Evolutionary conservation across 1,139 yeast genomes (phyloP).

Genomic region (Candida sanyaensis): DNA sequence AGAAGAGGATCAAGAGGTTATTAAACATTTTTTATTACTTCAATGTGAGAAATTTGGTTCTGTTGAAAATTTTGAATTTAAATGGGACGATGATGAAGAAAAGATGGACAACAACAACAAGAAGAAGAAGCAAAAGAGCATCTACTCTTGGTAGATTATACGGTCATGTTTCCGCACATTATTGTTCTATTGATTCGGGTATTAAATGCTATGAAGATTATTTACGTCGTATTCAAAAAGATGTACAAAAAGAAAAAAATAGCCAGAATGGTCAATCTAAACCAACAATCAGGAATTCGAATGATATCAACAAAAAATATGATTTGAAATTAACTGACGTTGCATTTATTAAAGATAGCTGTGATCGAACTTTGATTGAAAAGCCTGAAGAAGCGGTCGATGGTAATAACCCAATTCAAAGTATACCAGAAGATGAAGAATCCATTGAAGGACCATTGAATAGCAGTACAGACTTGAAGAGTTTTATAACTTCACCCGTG

Average conservation of each 20-base stretch:
- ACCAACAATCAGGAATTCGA: constrained; percentile 3
- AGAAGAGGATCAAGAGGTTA: constrained; percentile 4
- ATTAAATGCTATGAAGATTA: constrained; percentile 39
- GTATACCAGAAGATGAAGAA: constrained; percentile 11
- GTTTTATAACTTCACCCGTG: constrained; percentile 11
- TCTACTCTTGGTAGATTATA: constrained; percentile 9
- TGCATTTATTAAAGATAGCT: constrained; percentile 37
- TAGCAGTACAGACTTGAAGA: constrained; percentile 13
- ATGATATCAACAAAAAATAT: constrained; percentile 11
- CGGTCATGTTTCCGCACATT: constrained; percentile 30
- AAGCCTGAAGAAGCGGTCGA: not conserved
- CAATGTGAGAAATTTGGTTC: constrained; percentile 38
- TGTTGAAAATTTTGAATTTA: constrained; percentile 30
- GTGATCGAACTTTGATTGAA: constrained; percentile 29
- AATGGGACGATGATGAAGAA: not conserved
- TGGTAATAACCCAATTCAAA: constrained; percentile 2
- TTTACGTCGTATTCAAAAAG: constrained; percentile 25
- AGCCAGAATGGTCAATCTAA: constrained; percentile 11
- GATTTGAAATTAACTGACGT: constrained; percentile 20
- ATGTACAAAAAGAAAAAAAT: constrained; percentile 20
- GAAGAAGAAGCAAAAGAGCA: not conserved
- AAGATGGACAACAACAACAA: not conserved
- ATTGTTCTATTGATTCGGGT: constrained; percentile 43
- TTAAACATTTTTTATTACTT: constrained; percentile 15
- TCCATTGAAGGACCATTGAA: constrained; percentile 12